Base-by-base conservation (phyloP, 2,329 filamentous ascomycete genomes). In the Cercospora citrullina region DNA sequence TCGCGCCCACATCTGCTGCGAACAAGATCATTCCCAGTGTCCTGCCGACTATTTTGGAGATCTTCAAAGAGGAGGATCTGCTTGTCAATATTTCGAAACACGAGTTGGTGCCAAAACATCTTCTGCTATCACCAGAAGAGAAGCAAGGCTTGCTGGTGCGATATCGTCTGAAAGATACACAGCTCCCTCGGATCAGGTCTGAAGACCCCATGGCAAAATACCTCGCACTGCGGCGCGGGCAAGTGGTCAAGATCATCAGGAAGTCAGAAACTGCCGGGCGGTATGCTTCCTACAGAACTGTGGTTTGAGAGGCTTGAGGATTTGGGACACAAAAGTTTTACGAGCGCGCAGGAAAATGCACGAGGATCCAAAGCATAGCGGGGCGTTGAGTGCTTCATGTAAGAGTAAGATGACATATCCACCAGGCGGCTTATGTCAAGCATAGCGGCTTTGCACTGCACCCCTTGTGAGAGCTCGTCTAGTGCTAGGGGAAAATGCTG, bases 71-170 rank as follows among this genome's bases (percentile, higher is more conserved):
- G 84, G 91, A 95, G 79, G 95, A 99, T 81, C 82, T 99, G 75
- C 86, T 98, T 68, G 94, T 99, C 81, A 99, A 99, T 83, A 98
- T 99, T 80, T 98, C 94, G 68, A 92, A 94, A 80, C 95, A 99
- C 83, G 94, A 98, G 82, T 87, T 99, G 65, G 95, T 99, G 31
- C 95, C 95, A 55, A 93, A 91, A 79, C 95, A 99, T 79, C 90
- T 98, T 42, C 83, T 98, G 69, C 87, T 99, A 66, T 96, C 92
- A 76, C 87, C 89, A 57, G 93, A 96, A 76, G 95, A 99, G 85
- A 97, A 97, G 87, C 83, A 83, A 58, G 90, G 91, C 42, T 83
- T 99, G 76, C 85, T 99, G 69, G 89, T 93, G 82, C 86, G 95
- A 71, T 99, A 99, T 82, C 89, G 95, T 60, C 83, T 99, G 80